Percentiles rank a stretch among this genome's conserved stretches.
Evolutionary conservation across 306 rosid genomes (phyloP).

Genomic region (Casuarina cunninghamiana): DNA sequence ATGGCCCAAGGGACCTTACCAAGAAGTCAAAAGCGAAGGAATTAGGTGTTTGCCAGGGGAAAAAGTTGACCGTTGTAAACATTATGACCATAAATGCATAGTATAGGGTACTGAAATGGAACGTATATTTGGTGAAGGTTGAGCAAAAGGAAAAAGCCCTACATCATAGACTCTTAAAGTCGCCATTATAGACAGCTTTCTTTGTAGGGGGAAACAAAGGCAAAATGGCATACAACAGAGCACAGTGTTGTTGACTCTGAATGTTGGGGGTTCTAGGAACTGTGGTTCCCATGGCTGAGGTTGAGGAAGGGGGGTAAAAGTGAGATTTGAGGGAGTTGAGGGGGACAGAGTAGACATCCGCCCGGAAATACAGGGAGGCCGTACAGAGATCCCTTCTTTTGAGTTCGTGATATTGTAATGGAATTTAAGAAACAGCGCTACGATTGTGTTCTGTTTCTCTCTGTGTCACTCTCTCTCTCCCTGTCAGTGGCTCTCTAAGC

Average conservation of each 20-base stretch:
- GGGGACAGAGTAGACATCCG: conserved; percentile 98
- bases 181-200: background rate
- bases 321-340: conserved; percentile 81
- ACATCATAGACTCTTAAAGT: background rate
- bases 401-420: conserved; percentile 39
- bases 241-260: too few relatives aligned
- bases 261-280: too few relatives aligned
- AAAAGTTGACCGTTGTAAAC: conserved; percentile 33
- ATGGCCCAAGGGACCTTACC: conserved; percentile 38
- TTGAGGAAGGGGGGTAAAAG: conserved; percentile 46
- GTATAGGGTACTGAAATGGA: conserved; percentile 3
- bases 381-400: conserved; percentile 56
- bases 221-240: too few relatives aligned
- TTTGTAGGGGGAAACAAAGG: conserved; percentile 3
- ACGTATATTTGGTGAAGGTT: background rate
- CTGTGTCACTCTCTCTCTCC: conserved; percentile 23
- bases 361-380: conserved; percentile 92
- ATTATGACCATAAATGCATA: conserved; percentile 3
- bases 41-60: conserved; percentile 33
- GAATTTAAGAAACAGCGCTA: conserved; percentile 40
- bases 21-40: conserved; percentile 43
- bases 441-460: conserved; percentile 23
- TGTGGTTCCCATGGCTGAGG: background rate
- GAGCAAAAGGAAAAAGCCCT: background rate
- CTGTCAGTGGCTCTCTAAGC: conserved; percentile 16